These are phyloP conservation scores for Solanum pennellii DNA, from an alignment of 257 asterid genomes.

Conservation along the genomic window DNA sequence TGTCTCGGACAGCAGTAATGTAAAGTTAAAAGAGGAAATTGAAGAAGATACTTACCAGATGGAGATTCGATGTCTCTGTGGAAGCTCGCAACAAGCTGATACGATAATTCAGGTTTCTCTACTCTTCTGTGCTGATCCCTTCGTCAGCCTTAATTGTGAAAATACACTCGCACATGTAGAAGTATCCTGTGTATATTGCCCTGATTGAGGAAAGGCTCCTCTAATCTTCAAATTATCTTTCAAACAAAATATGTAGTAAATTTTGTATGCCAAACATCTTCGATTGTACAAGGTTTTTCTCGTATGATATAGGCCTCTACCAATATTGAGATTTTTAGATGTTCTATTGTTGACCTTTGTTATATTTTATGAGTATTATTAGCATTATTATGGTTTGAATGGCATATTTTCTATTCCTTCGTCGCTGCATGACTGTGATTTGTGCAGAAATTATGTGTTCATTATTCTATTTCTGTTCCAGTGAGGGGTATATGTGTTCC, in stretches of 20 bases:
- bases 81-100: conserved; percentile 53
- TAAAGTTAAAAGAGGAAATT: conserved; percentile 46
- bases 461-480: not conserved
- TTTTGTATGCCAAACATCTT: not conserved
- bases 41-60: conserved; percentile 52
- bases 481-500: not conserved
- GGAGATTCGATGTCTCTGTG: conserved; percentile 83
- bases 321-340: not conserved
- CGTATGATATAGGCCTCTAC: not conserved
- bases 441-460: not conserved
- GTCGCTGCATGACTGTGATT: not conserved
- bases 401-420: not conserved
- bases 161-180: not conserved
- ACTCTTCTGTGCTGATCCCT: not conserved
- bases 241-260: not conserved
- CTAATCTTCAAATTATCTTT: not conserved
- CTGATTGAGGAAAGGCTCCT: not conserved
- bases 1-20: conserved; percentile 45
- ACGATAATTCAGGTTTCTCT: conserved; percentile 61
- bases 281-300: not conserved
- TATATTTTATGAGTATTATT: not conserved
- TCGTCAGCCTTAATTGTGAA: not conserved
- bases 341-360: not conserved
- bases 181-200: not conserved
- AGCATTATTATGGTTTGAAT: not conserved